Evolutionary conservation across 2,329 filamentous ascomycete genomes (phyloP).

Genomic region (Sphaerulina musiva): DNA sequence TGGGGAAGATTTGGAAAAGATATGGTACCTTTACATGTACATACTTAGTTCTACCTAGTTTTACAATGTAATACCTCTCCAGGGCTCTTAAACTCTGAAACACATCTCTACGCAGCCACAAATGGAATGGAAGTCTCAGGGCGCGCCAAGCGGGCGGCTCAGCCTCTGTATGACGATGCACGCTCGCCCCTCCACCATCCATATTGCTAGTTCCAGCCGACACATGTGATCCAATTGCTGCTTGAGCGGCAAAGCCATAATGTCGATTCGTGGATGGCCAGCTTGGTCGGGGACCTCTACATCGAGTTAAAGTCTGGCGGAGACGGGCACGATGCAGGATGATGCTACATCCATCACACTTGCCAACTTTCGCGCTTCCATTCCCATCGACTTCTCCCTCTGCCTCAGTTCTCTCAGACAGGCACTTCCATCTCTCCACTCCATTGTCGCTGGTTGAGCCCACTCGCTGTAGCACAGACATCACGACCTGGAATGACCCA

Average conservation of each 20-base stretch:
- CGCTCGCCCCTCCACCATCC: not conserved
- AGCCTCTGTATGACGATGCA: not conserved
- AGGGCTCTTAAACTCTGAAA: too few relatives aligned
- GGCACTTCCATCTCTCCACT: not conserved
- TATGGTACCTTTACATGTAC: too few relatives aligned
- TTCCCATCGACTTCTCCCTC: not conserved
- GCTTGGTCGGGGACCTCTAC: not conserved
- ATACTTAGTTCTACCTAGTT: too few relatives aligned
- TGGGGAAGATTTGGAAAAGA: too few relatives aligned
- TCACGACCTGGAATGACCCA: not conserved
- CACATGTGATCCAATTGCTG: not conserved
- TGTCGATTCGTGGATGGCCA: conserved; percentile 1
- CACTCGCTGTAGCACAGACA: not conserved
- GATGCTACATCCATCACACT: not conserved
- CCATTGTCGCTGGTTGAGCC: not conserved
- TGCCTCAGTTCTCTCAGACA: not conserved
- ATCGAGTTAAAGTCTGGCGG: not conserved
- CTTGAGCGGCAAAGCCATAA: conserved; percentile 6
- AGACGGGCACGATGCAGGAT: not conserved
- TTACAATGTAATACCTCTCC: too few relatives aligned
- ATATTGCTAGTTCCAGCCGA: not conserved
- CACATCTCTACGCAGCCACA: too few relatives aligned
- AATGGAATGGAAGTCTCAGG: too few relatives aligned
- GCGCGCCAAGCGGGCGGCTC: not conserved
- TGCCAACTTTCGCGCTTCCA: conserved; percentile 4